These are phyloP conservation scores for Hypoxylon subgilvum DNA, from an alignment of 495 filamentous ascomycete genomes.

Conservation along the genomic window DNA sequence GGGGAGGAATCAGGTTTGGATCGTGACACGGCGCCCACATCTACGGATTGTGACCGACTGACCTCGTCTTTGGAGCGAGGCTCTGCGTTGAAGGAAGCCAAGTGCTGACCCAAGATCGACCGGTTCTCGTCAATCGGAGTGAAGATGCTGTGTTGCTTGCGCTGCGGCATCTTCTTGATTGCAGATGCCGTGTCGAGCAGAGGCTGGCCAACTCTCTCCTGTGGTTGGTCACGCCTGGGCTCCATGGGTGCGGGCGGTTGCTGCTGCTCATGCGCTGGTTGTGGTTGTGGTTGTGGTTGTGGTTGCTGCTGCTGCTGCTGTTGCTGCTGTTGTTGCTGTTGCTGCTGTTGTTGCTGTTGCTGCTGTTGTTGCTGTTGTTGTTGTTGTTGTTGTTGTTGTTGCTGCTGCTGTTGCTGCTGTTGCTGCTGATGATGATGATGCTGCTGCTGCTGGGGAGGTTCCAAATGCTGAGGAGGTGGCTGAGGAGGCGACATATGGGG, in stretches of 20 bases:
- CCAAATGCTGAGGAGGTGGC: constrained; percentile 48
- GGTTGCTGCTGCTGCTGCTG: no score
- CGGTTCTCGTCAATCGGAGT: constrained; percentile 94
- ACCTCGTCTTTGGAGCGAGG: constrained; percentile 52
- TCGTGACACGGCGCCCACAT: constrained; percentile 61
- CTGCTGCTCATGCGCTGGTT: constrained; percentile 44
- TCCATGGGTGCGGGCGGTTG: constrained; percentile 51
- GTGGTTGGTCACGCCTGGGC: constrained; percentile 52
- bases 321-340: constrained; percentile 44
- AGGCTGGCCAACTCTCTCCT: constrained; percentile 47
- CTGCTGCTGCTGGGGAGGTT: constrained; percentile 47
- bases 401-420: constrained; percentile 43
- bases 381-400: no score
- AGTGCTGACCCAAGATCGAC: constrained; percentile 85
- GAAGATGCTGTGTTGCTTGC: constrained; percentile 89
- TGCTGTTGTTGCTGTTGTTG: constrained; percentile 44
- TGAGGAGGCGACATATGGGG: constrained; percentile 52
- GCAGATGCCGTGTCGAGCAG: constrained; percentile 49
- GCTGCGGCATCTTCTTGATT: constrained; percentile 74
- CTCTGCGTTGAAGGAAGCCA: constrained; percentile 63
- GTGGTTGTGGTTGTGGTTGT: constrained; percentile 19
- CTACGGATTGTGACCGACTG: constrained; percentile 67
- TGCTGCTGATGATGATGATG: constrained; percentile 30
- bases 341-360: constrained; percentile 29
- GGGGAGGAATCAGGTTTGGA: constrained; percentile 52